Evolutionary conservation across 2,329 filamentous ascomycete genomes (phyloP).

Genomic region (Immersiporthe knoxdaviesiana): DNA sequence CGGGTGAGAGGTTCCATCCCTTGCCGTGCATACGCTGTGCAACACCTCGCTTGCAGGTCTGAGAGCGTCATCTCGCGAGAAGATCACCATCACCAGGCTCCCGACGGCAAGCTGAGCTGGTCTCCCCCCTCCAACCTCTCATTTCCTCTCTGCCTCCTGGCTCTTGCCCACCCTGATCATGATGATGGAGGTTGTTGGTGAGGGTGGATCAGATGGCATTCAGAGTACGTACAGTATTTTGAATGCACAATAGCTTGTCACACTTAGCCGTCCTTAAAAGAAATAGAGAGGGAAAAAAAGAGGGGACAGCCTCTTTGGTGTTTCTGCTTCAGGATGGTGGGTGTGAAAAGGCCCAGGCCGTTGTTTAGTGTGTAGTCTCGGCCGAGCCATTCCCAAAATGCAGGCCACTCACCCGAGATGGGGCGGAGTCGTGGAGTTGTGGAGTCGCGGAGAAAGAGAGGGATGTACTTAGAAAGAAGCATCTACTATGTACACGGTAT

Average conservation of each 20-base stretch:
- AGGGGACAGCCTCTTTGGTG: no score
- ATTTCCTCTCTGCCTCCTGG: background rate
- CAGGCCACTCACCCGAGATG: background rate
- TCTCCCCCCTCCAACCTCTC: background rate
- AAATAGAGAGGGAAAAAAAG: no score
- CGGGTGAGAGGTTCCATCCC: background rate
- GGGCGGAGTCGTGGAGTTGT: background rate
- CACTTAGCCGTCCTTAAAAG: no score
- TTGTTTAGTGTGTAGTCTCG: background rate
- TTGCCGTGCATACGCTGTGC: background rate
- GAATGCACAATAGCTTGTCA: background rate
- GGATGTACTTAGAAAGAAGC: no score
- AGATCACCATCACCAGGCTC: background rate
- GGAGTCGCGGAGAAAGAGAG: no score
- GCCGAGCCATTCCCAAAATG: background rate
- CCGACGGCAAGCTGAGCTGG: background rate
- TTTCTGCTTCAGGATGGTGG: background rate
- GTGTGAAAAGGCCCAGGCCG: no score
- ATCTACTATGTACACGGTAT: no score
- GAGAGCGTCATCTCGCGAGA: background rate
- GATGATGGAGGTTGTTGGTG: background rate
- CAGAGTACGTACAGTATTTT: background rate
- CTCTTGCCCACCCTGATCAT: background rate
- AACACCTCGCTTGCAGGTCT: background rate
- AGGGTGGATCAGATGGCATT: background rate